Evolutionary conservation across 768 basidiomycete genomes (phyloP).

Genomic region (Phanerochaete sordida): DNA sequence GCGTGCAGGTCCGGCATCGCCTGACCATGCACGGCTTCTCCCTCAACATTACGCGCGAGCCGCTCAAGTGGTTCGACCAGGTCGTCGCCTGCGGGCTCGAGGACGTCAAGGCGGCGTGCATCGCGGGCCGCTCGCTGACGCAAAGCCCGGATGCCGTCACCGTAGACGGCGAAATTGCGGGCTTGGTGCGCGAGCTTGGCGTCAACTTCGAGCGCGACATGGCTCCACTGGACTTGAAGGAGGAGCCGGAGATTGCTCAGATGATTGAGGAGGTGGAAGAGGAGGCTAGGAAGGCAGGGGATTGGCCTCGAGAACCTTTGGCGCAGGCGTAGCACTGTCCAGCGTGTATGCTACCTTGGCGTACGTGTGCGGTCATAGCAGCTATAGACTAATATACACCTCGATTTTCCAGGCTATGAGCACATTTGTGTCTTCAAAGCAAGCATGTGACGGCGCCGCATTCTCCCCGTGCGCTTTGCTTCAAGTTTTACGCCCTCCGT

Average conservation of each 20-base stretch:
- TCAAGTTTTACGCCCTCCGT: too few species aligned
- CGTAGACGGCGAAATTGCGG: slow-evolving; percentile 50
- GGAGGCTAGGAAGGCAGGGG: slow-evolving; percentile 16
- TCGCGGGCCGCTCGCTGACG: slow-evolving; percentile 29
- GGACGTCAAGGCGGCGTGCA: slow-evolving; percentile 75
- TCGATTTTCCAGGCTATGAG: too few species aligned
- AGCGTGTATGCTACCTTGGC: too few species aligned
- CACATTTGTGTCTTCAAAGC: too few species aligned
- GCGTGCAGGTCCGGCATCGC: slow-evolving; percentile 92
- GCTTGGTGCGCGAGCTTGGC: slow-evolving; percentile 33
- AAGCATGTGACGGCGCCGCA: too few species aligned
- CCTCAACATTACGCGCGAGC: slow-evolving; percentile 83
- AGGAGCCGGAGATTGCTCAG: slow-evolving; percentile 20
- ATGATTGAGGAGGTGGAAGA: slow-evolving; percentile 21
- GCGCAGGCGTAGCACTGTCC: too few species aligned
- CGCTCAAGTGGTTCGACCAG: slow-evolving; percentile 79
- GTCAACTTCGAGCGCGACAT: slow-evolving; percentile 26
- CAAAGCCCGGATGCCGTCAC: slow-evolving; percentile 23
- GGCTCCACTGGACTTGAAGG: slow-evolving; percentile 21
- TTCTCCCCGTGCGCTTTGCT: too few species aligned
- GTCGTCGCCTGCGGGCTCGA: slow-evolving; percentile 90
- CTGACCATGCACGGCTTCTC: slow-evolving; percentile 95
- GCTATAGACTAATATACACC: too few species aligned
- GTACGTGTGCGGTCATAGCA: too few species aligned
- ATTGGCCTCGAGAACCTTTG: slow-evolving; percentile 14